Conservation (phyloP, 768 basidiomycete genomes). For the Lactarius quietus region DNA sequence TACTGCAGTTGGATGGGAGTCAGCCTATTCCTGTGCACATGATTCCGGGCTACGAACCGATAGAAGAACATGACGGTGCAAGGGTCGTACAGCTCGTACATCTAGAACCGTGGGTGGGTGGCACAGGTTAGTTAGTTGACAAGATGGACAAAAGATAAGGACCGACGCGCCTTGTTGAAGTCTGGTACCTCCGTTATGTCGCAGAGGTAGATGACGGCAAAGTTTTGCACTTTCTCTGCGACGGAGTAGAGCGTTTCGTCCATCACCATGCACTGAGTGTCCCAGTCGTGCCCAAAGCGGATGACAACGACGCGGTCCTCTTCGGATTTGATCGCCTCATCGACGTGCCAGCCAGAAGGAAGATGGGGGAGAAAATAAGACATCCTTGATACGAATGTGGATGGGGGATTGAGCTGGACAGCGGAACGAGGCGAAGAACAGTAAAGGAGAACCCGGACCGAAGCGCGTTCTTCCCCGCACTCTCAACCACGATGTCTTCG, state of each 20-base stretch:
- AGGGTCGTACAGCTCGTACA: conserved; percentile 98
- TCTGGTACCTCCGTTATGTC: conserved; percentile 98
- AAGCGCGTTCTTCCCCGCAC: background rate
- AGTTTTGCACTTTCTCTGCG: conserved; percentile 97
- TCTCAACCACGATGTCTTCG: conserved; percentile 30
- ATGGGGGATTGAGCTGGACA: background rate
- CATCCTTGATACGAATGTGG: conserved; percentile 42
- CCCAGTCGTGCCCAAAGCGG: conserved; percentile 93
- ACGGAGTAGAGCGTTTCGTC: conserved; percentile 93
- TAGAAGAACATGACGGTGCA: conserved; percentile 99
- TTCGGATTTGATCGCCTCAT: conserved; percentile 97
- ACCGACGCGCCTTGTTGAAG: conserved; percentile 82
- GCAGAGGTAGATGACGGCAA: conserved; percentile 91
- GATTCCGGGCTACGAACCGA: conserved; percentile 46
- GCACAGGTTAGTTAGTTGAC: background rate
- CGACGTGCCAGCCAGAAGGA: conserved; percentile 96
- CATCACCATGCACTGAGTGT: conserved; percentile 96
- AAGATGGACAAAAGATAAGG: background rate
- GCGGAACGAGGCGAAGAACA: background rate
- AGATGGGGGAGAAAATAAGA: conserved; percentile 89
- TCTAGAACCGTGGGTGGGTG: conserved; percentile 48
- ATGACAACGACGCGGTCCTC: conserved; percentile 94
- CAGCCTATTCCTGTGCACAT: background rate
- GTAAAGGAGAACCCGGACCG: background rate
- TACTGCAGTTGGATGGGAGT: conserved; percentile 46